Percentiles rank a stretch among this genome's conserved stretches.
These are phyloP conservation scores for Geosmithia morbida DNA, from an alignment of 2,329 filamentous ascomycete species.

Conservation along the genomic window DNA sequence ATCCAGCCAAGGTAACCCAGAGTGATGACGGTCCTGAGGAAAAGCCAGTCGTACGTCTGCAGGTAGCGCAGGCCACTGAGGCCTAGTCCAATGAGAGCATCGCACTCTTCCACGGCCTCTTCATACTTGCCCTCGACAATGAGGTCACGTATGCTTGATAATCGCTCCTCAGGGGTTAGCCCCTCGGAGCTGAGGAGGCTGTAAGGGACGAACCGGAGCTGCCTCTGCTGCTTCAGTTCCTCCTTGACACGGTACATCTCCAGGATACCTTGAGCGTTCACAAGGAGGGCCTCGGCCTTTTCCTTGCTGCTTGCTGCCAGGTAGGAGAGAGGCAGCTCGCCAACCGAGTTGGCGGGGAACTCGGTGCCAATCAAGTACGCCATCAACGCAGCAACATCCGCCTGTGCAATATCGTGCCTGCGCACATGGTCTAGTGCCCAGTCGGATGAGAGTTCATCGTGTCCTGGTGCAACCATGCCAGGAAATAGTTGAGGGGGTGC, in stretches of 20 bases:
- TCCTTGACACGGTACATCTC: conserved; percentile 98
- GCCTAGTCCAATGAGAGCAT: conserved; percentile 60
- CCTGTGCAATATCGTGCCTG: conserved; percentile 84
- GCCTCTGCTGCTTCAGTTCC: conserved; percentile 58
- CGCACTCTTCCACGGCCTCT: conserved; percentile 66
- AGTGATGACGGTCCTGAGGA: conserved; percentile 78
- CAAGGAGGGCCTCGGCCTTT: conserved; percentile 72
- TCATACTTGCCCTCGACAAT: conserved; percentile 55
- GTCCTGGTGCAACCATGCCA: conserved; percentile 53
- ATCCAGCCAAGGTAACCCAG: conserved; percentile 93
- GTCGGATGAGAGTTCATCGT: conserved; percentile 82
- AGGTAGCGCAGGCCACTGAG: conserved; percentile 81
- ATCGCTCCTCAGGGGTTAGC: conserved; percentile 49
- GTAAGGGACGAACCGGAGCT: conserved; percentile 69
- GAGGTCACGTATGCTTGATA: conserved; percentile 51
- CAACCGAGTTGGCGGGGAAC: conserved; percentile 93
- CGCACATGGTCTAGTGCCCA: conserved; percentile 72
- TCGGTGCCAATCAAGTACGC: conserved; percentile 76
- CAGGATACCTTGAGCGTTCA: conserved; percentile 74
- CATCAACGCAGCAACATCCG: conserved; percentile 92
- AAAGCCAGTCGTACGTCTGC: conserved; percentile 98
- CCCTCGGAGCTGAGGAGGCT: conserved; percentile 49
- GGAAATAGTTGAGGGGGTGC: conserved; percentile 52
- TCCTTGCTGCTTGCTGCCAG: conserved; percentile 56
- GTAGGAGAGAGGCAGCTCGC: conserved; percentile 76